Percentiles rank a stretch among this genome's conserved stretches.
phyloP scores from a whole-genome alignment of 805 yeast genomes.

The Kluyveromyces starmeri region DNA sequence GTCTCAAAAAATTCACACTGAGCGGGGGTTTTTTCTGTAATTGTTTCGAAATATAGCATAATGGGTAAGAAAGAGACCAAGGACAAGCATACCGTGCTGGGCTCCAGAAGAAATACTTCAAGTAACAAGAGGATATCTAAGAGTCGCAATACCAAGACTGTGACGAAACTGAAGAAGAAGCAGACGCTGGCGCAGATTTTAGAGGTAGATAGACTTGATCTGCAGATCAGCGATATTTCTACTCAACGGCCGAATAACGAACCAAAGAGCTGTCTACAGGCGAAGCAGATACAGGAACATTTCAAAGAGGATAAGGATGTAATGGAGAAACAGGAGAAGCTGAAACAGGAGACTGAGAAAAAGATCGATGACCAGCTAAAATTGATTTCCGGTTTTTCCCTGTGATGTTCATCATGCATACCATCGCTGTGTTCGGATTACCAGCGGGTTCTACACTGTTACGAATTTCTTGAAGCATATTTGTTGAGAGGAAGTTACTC shows the following conservation, averaged over 20 bases:
- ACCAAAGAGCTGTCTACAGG: slow-evolving; percentile 11
- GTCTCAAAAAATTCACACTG: too few relatives aligned
- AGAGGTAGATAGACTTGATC: slow-evolving; percentile 3
- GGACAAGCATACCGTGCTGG: too few relatives aligned
- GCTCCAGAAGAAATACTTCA: too few relatives aligned
- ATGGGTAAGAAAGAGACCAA: slow-evolving; percentile 6
- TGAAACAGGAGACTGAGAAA: slow-evolving; percentile 23
- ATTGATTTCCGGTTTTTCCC: slow-evolving; percentile 26
- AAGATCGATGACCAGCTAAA: slow-evolving; percentile 27
- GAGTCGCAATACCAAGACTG: slow-evolving; percentile 6
- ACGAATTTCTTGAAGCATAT: too few relatives aligned
- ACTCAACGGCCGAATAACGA: background rate
- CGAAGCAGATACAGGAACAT: slow-evolving; percentile 19
- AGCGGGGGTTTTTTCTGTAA: too few relatives aligned
- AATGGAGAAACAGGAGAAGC: slow-evolving; percentile 13
- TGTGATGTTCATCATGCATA: slow-evolving; percentile 6
- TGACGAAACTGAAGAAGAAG: slow-evolving; percentile 2
- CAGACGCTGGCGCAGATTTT: slow-evolving; percentile 1
- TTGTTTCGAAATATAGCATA: too few relatives aligned
- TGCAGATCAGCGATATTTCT: background rate
- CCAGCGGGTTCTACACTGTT: too few relatives aligned
- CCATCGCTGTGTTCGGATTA: too few relatives aligned
- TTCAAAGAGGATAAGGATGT: slow-evolving; percentile 19
- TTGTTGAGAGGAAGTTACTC: too few relatives aligned
- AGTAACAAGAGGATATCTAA: background rate